These are phyloP conservation scores for Vicia villosa DNA, from an alignment of 306 rosid species.

Conservation along the genomic window DNA sequence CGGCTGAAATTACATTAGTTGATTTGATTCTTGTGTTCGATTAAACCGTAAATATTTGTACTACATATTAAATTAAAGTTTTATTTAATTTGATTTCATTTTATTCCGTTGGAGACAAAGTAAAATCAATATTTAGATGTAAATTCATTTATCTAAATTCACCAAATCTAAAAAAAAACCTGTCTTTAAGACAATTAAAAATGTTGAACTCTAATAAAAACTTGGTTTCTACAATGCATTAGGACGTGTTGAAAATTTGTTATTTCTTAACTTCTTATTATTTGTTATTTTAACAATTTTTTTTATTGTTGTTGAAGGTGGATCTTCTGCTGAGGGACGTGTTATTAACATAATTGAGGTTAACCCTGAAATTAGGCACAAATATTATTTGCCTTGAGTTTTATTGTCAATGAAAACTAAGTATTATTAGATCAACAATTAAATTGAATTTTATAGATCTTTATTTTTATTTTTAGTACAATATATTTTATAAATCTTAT, in stretches of 20 bases:
- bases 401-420: not conserved
- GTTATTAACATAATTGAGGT: not conserved
- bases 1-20: too few species aligned
- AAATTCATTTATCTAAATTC: not conserved
- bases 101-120: not conserved
- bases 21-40: not conserved
- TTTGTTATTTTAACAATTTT: not conserved
- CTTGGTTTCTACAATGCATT: not conserved
- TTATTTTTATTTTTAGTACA: not conserved
- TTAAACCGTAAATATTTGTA: not conserved
- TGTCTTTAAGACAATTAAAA: too few species aligned
- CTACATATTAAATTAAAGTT: not conserved
- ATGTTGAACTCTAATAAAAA: not conserved
- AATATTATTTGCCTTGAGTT: not conserved
- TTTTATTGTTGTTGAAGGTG: not conserved
- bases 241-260: not conserved
- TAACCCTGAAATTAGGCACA: not conserved
- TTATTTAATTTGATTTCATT: not conserved
- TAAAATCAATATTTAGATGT: not conserved
- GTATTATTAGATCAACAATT: not conserved
- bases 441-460: not conserved
- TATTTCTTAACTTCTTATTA: not conserved
- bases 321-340: not conserved
- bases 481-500: too few species aligned
- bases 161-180: not conserved